A percentile compares a stretch with the other conserved stretches of the same genome.
Conservation (phyloP, 805 yeast species). For the Saccharomyces eubayanus region DNA sequence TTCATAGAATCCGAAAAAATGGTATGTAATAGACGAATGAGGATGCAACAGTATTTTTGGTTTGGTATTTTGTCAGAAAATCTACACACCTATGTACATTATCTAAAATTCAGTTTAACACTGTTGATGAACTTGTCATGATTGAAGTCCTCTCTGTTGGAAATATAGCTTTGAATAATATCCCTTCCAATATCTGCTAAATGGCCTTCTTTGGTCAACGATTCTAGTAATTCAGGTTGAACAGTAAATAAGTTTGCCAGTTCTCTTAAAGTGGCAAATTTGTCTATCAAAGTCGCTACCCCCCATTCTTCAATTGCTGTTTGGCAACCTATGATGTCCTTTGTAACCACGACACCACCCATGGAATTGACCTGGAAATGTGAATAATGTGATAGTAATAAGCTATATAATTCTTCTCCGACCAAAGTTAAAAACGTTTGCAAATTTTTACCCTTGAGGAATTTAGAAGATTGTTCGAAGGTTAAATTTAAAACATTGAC, state of each 20-base stretch:
- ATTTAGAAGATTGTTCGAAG: conserved; percentile 29
- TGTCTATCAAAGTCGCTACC: conserved; percentile 49
- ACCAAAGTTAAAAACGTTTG: conserved; percentile 43
- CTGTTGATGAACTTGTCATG: conserved; percentile 28
- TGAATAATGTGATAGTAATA: conserved; percentile 62
- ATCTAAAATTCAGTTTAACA: conserved; percentile 19
- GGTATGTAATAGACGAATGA: not conserved
- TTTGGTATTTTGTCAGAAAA: not conserved
- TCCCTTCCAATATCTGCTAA: conserved; percentile 56
- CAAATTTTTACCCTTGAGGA: conserved; percentile 42
- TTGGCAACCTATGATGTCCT: conserved; percentile 74
- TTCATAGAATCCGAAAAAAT: not conserved
- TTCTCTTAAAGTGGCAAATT: conserved; percentile 66
- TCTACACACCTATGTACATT: conserved; percentile 3
- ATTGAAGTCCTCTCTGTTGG: conserved; percentile 63
- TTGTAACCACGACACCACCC: conserved; percentile 77
- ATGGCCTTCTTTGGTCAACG: conserved; percentile 75
- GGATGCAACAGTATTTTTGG: not conserved
- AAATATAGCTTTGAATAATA: conserved; percentile 55
- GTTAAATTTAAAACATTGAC: conserved; percentile 40
- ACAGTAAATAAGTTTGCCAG: conserved; percentile 79
- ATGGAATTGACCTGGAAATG: conserved; percentile 67
- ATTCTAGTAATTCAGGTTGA: conserved; percentile 68
- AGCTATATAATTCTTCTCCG: conserved; percentile 49
- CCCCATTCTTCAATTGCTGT: conserved; percentile 60